Conservation (phyloP, 2,329 filamentous ascomycete species). For the Trichoderma sp. region DNA sequence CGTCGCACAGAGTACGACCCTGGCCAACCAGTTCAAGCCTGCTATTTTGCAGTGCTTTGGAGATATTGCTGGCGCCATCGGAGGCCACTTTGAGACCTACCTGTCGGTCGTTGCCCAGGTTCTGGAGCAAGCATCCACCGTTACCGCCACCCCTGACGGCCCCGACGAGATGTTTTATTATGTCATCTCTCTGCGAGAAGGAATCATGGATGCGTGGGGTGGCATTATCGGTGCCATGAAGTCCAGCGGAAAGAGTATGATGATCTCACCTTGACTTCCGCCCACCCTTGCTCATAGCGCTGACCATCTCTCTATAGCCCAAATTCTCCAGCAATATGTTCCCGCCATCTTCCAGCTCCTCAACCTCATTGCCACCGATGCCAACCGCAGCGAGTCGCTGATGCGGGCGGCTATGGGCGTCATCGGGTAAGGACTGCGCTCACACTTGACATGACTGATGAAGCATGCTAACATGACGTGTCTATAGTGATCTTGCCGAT, state of each 20-base stretch:
- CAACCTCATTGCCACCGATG: conserved; percentile 75
- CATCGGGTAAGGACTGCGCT: conserved; percentile 70
- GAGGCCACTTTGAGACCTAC: conserved; percentile 89
- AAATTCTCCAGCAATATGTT: conserved; percentile 74
- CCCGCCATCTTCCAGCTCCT: conserved; percentile 86
- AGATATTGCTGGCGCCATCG: conserved; percentile 93
- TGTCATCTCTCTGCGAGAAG: conserved; percentile 89
- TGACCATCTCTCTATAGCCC: conserved; percentile 53
- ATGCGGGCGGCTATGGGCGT: conserved; percentile 97
- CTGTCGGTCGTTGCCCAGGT: conserved; percentile 90
- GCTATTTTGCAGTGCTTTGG: conserved; percentile 97
- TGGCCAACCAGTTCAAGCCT: conserved; percentile 96
- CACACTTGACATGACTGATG: not conserved
- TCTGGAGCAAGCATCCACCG: conserved; percentile 85
- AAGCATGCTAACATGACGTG: not conserved
- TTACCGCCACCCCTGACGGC: conserved; percentile 76
- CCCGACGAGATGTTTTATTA: conserved; percentile 97
- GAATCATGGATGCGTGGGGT: conserved; percentile 99
- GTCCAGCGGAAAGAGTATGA: conserved; percentile 71
- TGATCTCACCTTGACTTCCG: conserved; percentile 28
- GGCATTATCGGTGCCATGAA: conserved; percentile 96
- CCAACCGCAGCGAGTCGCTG: conserved; percentile 86
- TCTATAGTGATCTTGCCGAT: conserved; percentile 81
- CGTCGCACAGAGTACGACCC: conserved; percentile 66
- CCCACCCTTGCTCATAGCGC: conserved; percentile 12